Evolutionary conservation across 768 basidiomycete species (phyloP).

Genomic region (Leccinum longicurvipes): DNA sequence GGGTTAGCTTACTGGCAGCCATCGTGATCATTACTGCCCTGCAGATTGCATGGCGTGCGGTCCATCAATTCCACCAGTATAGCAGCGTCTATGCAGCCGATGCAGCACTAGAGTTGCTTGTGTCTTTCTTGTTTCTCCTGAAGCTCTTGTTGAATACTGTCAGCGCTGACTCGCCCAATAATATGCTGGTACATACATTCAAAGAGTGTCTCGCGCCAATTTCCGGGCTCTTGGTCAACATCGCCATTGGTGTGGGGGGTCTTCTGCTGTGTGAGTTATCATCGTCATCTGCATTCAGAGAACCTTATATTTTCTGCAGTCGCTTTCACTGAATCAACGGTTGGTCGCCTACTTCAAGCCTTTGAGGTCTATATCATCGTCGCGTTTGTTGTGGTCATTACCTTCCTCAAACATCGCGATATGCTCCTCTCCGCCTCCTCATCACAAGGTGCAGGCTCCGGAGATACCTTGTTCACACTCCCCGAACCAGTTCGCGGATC

Average conservation of each 20-base stretch:
- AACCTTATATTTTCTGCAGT: conserved; percentile 38
- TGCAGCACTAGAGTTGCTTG: conserved; percentile 53
- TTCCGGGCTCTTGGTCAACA: conserved; percentile 48
- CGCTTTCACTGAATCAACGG: conserved; percentile 61
- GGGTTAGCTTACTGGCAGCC: conserved; percentile 47
- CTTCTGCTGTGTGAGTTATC: conserved; percentile 52
- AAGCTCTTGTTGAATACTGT: conserved; percentile 60
- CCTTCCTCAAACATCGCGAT: conserved; percentile 32
- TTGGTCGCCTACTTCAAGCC: conserved; percentile 67
- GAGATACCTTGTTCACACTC: conserved; percentile 11
- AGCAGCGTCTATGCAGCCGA: conserved; percentile 56
- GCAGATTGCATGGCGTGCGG: conserved; percentile 62
- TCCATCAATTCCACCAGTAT: conserved; percentile 34
- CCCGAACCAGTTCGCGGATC: conserved; percentile 28
- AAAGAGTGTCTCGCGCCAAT: conserved; percentile 48
- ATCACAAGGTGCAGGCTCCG: background rate
- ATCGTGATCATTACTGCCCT: conserved; percentile 49
- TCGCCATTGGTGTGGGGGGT: conserved; percentile 54
- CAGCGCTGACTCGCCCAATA: conserved; percentile 35
- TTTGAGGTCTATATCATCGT: conserved; percentile 61
- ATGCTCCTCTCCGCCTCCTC: background rate
- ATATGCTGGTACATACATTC: conserved; percentile 42
- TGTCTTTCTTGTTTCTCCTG: conserved; percentile 56
- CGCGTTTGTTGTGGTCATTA: conserved; percentile 51
- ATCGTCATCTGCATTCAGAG: background rate